These are phyloP conservation scores for Phytophthora lateralis DNA, from an alignment of 352 stramenopile genomes.

Conservation along the genomic window DNA sequence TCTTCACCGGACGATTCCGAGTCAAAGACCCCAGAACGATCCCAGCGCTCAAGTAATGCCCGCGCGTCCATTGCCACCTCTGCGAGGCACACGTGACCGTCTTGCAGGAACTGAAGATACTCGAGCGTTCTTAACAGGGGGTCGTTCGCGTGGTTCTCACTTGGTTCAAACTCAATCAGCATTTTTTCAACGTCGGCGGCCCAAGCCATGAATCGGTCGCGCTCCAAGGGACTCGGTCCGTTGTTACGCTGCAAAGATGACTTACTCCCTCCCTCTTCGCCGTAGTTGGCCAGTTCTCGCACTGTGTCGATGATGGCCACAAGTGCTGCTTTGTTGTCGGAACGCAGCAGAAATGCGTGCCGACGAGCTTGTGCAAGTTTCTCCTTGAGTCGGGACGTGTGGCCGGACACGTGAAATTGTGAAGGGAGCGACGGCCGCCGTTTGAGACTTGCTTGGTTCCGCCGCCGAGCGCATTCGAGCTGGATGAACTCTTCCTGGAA, in stretches of 20 bases:
- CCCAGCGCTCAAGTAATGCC: conserved; percentile 57
- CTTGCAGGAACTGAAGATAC: conserved; percentile 60
- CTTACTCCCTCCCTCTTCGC: conserved; percentile 9
- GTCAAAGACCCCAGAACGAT: conserved; percentile 60
- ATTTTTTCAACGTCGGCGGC: conserved; percentile 41
- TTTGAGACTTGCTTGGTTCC: conserved; percentile 48
- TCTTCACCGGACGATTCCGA: conserved; percentile 42
- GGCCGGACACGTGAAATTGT: conserved; percentile 46
- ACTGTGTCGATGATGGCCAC: conserved; percentile 48
- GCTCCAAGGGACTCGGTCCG: conserved; percentile 56
- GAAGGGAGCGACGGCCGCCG: conserved; percentile 52
- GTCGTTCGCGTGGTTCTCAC: conserved; percentile 48
- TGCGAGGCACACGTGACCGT: conserved; percentile 58
- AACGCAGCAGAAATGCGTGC: conserved; percentile 53
- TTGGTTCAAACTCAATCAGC: conserved; percentile 52
- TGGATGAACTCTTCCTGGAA: conserved; percentile 62
- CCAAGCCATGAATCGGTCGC: conserved; percentile 52
- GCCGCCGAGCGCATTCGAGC: conserved; percentile 55
- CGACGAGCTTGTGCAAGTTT: conserved; percentile 48
- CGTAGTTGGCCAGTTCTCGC: conserved; percentile 38
- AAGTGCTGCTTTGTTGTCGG: conserved; percentile 57
- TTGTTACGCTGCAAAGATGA: conserved; percentile 7
- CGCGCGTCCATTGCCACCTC: conserved; percentile 58
- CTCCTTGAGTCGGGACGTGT: conserved; percentile 54
- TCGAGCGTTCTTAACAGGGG: conserved; percentile 55